Base-by-base conservation (phyloP, 2,329 filamentous ascomycete genomes). In the Coccinonectria pachysandricola region DNA sequence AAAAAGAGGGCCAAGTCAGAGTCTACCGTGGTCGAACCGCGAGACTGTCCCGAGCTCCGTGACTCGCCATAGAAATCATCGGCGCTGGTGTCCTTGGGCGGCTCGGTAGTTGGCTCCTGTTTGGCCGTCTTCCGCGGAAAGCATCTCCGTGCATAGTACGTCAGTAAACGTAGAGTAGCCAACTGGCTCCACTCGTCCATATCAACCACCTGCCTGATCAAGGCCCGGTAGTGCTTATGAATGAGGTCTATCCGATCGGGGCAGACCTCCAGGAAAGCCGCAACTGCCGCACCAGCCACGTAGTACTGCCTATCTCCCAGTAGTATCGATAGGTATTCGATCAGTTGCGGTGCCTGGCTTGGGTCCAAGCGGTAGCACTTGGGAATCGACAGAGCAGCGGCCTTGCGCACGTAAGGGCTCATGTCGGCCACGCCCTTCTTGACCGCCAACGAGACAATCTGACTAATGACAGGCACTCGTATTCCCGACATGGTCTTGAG, bases 131-230 rank as follows among this genome's bases (percentile, higher is more conserved):
- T 69, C 29, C 68, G 66, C 1, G 91, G 87, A 43, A 98, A 98
- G 53, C 85, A 95, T 49, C 73, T 81, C 28, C 91, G 74, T 2
- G 83, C 76, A 53, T 98, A 98, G 12, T 76, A 62, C 2, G 81
- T 79, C 73, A 96, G 78, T 38, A 98, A 62, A 19, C 76, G 71
- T 42, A 98, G 50, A 3, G 82, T 82, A 3, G 85, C 80, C 28
- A 96, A 56, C 57, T 98, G 91, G 21, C 86, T 82, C 91, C 91
- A 98, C 57, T 98, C 91, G 48, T 98, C 91, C 91, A 98, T 98
- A 50, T 98, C 91, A 13, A 95, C 85, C 27, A 96, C 61, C 62
- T 95, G 94, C 53, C 76, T 83, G 36, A 93, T 77, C 36, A 98
- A 61, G 18, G 72, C 67, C 26, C 84, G 75, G 57, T 96, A 98